Conservation (phyloP, 176 grass and related monocot species). For the Themeda triandra region DNA sequence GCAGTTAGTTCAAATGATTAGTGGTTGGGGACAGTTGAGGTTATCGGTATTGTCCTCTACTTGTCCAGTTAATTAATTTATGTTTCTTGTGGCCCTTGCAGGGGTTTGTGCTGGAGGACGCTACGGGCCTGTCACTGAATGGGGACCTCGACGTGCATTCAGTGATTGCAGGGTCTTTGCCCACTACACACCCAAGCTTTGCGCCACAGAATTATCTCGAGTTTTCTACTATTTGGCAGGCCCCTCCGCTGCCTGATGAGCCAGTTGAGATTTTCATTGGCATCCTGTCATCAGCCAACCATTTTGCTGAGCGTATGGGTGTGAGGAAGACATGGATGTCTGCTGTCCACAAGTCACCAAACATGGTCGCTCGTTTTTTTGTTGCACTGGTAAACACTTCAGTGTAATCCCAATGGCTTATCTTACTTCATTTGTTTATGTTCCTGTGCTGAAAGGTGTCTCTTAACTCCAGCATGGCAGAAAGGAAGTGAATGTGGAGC, state of each 20-base stretch:
- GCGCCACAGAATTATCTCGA: conserved; percentile 60
- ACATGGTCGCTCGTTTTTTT: conserved; percentile 64
- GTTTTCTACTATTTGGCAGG: conserved; percentile 56
- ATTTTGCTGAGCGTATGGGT: conserved; percentile 83
- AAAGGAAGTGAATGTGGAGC: conserved; percentile 68
- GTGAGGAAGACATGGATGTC: conserved; percentile 92
- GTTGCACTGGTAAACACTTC: conserved; percentile 70
- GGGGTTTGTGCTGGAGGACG: conserved; percentile 86
- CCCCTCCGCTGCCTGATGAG: conserved; percentile 44
- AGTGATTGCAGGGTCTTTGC: conserved; percentile 67
- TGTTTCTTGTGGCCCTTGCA: conserved; percentile 22
- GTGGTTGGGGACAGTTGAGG: neutral
- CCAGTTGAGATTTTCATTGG: conserved; percentile 81
- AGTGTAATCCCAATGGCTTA: neutral
- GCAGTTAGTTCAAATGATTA: neutral
- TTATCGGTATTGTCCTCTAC: neutral
- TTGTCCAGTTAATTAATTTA: neutral
- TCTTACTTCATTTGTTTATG: neutral
- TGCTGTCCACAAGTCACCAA: conserved; percentile 44
- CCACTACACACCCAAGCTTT: conserved; percentile 61
- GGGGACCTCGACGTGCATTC: conserved; percentile 74
- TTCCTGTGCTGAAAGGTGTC: conserved; percentile 4
- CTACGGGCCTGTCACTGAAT: conserved; percentile 63
- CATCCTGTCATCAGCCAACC: conserved; percentile 76
- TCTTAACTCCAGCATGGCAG: conserved; percentile 55